Percentiles rank a stretch among this genome's conserved stretches.
These are phyloP conservation scores for Sclerospora graminicola DNA, from an alignment of 352 stramenopile genomes.

Conservation along the genomic window DNA sequence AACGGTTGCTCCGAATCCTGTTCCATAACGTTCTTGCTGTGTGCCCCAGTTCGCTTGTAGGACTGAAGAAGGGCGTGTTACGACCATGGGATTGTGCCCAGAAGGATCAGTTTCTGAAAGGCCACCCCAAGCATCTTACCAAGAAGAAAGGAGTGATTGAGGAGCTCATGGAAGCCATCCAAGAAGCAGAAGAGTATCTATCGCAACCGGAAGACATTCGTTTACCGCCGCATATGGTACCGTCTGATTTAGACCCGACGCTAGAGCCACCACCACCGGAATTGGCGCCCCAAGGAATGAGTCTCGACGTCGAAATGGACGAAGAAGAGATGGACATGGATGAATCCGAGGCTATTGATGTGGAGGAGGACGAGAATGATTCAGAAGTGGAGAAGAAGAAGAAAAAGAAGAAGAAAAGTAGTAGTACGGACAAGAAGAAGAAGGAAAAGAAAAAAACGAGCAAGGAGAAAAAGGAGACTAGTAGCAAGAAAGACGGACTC, in stretches of 20 bases:
- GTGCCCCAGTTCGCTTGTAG: slow-evolving; percentile 33
- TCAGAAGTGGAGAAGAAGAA: slow-evolving; percentile 16
- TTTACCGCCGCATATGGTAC: slow-evolving; percentile 65
- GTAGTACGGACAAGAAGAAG: slow-evolving; percentile 23
- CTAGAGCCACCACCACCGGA: slow-evolving; percentile 49
- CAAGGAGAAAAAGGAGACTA: slow-evolving; percentile 28
- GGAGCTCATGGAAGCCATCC: slow-evolving; percentile 35
- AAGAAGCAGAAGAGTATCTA: slow-evolving; percentile 72
- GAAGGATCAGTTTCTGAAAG: slow-evolving; percentile 58
- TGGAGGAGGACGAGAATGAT: slow-evolving; percentile 7
- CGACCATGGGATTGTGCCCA: slow-evolving; percentile 64
- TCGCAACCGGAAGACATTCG: slow-evolving; percentile 65
- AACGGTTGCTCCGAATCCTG: too few species aligned
- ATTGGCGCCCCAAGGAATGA: slow-evolving; percentile 16
- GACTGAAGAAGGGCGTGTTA: slow-evolving; percentile 55
- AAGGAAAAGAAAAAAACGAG: slow-evolving; percentile 14
- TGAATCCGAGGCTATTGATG: slow-evolving; percentile 17
- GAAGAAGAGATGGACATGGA: slow-evolving; percentile 18
- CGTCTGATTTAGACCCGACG: slow-evolving; percentile 68
- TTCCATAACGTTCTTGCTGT: background rate
- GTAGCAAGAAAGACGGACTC: slow-evolving; percentile 22
- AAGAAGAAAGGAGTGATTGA: slow-evolving; percentile 55
- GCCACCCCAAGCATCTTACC: slow-evolving; percentile 48
- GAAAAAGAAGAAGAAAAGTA: slow-evolving; percentile 27
- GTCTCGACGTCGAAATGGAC: slow-evolving; percentile 20